Evolutionary conservation across 1,139 yeast genomes (phyloP), one percentile per base, ranked within the genome.

Genomic region (Tardiomyces blankii): DNA sequence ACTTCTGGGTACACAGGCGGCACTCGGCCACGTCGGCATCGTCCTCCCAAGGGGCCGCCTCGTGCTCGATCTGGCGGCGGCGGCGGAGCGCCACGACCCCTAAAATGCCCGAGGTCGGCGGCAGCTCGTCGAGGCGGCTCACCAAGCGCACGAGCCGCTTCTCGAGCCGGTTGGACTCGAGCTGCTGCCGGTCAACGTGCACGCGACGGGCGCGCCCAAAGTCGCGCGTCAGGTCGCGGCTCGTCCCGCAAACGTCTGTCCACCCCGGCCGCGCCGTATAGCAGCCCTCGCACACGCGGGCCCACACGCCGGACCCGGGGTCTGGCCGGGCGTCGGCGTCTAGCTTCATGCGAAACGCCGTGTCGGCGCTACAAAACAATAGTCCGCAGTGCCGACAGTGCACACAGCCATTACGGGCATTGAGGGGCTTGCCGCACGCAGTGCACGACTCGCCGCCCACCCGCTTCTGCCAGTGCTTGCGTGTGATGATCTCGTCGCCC

Each of bases 21-120:
- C 98, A 91, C 49, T 70, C 66, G 0, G 67, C 55, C 0, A 74
- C 72, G 2, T 56, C 58, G 1, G 64, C 51, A 54, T 82, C 93
- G 48, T 72, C 71, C 50, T 77, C 77, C 97, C 97, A 91, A 27
- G 72, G 71, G 2, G 78, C 80, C n/a, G 80, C 63, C 16, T 69
- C 64, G 48, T 68, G 71, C 57, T 82, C 86, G 19, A 73, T 64
- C 27, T 58, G 62, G n/a, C 62, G 51, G 23, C 68, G 56, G 21
- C 53, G 49, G 30, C 55, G 56, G 38, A 45, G 42, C 33, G n/a
- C 42, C 33, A 8, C 21, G 3, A 35, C 21, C 18, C 48, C 44
- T 27, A 39, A 42, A 49, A 49, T 2, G 54, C 21, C 25, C 21
- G 35, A 3, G 9, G 13, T 11, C n/a, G 18, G 12, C 6, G 19